Conservation (phyloP, 1,284 basidiomycete species). For the Pseudozyma hubeiensis region DNA sequence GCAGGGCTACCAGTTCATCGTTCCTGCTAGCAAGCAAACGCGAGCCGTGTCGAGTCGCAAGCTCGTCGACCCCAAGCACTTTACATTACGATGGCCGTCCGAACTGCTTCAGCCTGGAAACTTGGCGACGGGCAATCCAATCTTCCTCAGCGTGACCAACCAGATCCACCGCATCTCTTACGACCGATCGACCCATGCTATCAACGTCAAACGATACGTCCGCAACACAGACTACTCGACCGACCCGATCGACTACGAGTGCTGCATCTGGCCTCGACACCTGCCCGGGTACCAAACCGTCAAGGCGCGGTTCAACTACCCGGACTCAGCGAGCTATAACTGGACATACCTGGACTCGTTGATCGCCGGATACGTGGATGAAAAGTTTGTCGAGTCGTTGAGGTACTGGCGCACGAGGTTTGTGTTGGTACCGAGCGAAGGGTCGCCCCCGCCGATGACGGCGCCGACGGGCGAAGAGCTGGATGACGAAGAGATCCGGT, state of each 20-base stretch:
- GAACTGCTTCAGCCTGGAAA: constrained; percentile 67
- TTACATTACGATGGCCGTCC: constrained; percentile 59
- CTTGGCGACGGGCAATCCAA: constrained; percentile 72
- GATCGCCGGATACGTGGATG: constrained; percentile 67
- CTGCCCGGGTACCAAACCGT: constrained; percentile 87
- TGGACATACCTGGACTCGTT: constrained; percentile 70
- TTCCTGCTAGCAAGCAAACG: constrained; percentile 43
- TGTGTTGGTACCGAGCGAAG: constrained; percentile 86
- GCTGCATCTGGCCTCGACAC: constrained; percentile 91
- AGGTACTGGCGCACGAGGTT: constrained; percentile 94
- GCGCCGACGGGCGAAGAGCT: constrained; percentile 63
- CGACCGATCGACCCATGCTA: constrained; percentile 79
- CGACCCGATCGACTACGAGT: constrained; percentile 81
- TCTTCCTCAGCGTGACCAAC: constrained; percentile 93
- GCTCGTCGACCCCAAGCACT: constrained; percentile 49
- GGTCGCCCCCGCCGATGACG: constrained; percentile 74
- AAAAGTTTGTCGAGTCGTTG: constrained; percentile 62
- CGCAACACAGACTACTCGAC: constrained; percentile 77
- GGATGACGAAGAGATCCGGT: constrained; percentile 85
- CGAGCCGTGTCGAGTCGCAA: constrained; percentile 40
- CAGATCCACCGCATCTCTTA: constrained; percentile 93
- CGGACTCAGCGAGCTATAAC: constrained; percentile 75
- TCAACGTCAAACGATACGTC: constrained; percentile 88
- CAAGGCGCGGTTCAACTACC: constrained; percentile 80
- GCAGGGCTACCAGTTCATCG: constrained; percentile 96